These are phyloP conservation scores for Suhomyces kilbournensis DNA, from an alignment of 805 yeast genomes.

Conservation along the genomic window DNA sequence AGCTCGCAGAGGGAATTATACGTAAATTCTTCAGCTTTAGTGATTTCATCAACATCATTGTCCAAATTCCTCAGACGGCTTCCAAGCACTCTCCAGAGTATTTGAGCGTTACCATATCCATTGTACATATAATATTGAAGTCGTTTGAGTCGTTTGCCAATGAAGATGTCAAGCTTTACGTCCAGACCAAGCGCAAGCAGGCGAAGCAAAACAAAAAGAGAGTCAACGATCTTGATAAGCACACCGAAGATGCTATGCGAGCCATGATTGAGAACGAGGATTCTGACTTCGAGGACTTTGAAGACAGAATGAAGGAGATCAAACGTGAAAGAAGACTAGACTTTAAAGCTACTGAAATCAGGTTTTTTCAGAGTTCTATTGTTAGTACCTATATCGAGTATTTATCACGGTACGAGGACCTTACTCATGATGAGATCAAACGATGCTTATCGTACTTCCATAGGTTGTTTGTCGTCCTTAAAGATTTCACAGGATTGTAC, in stretches of 20 bases:
- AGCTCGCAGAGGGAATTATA: slow-evolving; percentile 54
- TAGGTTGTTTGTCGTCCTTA: slow-evolving; percentile 56
- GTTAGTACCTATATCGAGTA: slow-evolving; percentile 65
- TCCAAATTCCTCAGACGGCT: slow-evolving; percentile 61
- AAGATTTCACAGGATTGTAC: slow-evolving; percentile 57
- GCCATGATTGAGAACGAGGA: slow-evolving; percentile 27
- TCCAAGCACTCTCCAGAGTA: slow-evolving; percentile 60
- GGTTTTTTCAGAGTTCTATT: slow-evolving; percentile 55
- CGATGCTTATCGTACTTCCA: slow-evolving; percentile 69
- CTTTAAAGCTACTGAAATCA: slow-evolving; percentile 37
- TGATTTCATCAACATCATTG: slow-evolving; percentile 52
- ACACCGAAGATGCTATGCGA: slow-evolving; percentile 21
- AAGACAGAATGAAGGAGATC: slow-evolving; percentile 31
- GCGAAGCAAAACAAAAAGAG: slow-evolving; percentile 25
- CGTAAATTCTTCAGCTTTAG: slow-evolving; percentile 70
- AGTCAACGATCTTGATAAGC: slow-evolving; percentile 21
- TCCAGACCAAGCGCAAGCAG: slow-evolving; percentile 44
- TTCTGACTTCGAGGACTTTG: slow-evolving; percentile 28
- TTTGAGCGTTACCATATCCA: slow-evolving; percentile 58
- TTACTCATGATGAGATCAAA: slow-evolving; percentile 58
- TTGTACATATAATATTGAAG: slow-evolving; percentile 62
- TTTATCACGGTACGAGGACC: slow-evolving; percentile 58
- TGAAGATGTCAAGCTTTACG: slow-evolving; percentile 49
- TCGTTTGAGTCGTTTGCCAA: slow-evolving; percentile 64
- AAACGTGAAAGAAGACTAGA: slow-evolving; percentile 48